A percentile compares a stretch with the other conserved stretches of the same genome.
phyloP scores from a whole-genome alignment of 2,329 filamentous ascomycete genomes.

The Aureobasidium zeae region DNA sequence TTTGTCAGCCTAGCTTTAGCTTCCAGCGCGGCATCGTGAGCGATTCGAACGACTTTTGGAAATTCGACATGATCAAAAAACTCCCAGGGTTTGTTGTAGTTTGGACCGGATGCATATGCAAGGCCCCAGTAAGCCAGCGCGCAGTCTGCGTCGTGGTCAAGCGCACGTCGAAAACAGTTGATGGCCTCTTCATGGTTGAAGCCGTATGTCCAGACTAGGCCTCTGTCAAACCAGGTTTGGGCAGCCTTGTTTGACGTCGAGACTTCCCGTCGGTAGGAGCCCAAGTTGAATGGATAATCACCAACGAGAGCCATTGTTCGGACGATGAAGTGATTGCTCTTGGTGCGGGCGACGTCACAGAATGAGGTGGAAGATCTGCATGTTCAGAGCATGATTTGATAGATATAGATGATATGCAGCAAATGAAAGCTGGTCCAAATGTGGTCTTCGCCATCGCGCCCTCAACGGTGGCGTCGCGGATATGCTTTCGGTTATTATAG shows the following conservation, averaged over 20 bases:
- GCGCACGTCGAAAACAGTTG: constrained; percentile 54
- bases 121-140: constrained; percentile 62
- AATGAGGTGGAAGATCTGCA: no score
- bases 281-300: constrained; percentile 45
- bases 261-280: constrained; percentile 47
- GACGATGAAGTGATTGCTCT: no score
- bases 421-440: no score
- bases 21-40: constrained; percentile 37
- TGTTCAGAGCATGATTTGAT: no score
- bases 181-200: constrained; percentile 69
- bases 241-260: constrained; percentile 44
- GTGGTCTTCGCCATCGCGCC: no score
- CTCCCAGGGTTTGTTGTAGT: constrained; percentile 73
- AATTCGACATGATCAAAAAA: constrained; percentile 57
- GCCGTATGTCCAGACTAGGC: constrained; percentile 62
- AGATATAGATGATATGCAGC: no score
- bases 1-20: constrained; percentile 35
- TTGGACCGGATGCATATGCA: constrained; percentile 63
- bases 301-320: no score
- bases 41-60: constrained; percentile 39
- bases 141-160: constrained; percentile 44
- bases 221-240: constrained; percentile 62
- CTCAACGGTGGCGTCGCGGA: no score
- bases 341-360: no score
- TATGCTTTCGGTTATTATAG: no score